Evolutionary conservation across 2,329 filamentous ascomycete species (phyloP), one percentile per base, ranked within the genome.

Genomic region (Epichloe scottii): DNA sequence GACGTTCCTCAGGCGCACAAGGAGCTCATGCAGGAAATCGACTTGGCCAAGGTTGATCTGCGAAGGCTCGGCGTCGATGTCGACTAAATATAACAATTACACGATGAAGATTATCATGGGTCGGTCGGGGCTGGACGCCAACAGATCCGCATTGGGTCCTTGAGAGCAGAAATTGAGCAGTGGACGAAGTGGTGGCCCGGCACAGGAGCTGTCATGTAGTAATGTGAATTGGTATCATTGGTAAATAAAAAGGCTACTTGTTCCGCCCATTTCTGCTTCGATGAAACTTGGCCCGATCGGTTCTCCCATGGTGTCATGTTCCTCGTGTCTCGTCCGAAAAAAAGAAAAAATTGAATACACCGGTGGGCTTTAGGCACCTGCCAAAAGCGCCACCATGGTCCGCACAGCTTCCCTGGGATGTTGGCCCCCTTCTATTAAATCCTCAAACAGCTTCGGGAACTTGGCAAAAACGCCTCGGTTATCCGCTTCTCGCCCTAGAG

Each of bases 1-100:
- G 90, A 97, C 69, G 89, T 94, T 46, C 90, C 91, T 50, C 79
- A 88, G 55, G 93, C 93, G 49, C 86, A 97, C 70, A 81, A 84
- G 66, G 90, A 96, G 71, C 74, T 98, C 60, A 89, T 93, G 77
- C 75, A 72, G 60, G 87, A 97, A 71, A 93, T 94, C 63, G 78
- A 88, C 56, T 59, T 82, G 67, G 88, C 88, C 56, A 84, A 85
- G 72, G 72, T 71, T 55, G 88, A 94, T 60, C 71, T 94, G 66
- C 79, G 79, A 63, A 74, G 74, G 53, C 79, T 85, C 66, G 88
- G 88, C 8, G 87, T 94, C 40, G 81, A 85, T 58, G 84, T 91
- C 54, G 85, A 95, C 74, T 84, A 74, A 71, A 30, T 7, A 35
- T n/a, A 14, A 34, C 23, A 37, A 23, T 35, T 21, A 19, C 30